Evolutionary conservation across 2,329 filamentous ascomycete species (phyloP).

Genomic region (Sporothrix dimorphospora): DNA sequence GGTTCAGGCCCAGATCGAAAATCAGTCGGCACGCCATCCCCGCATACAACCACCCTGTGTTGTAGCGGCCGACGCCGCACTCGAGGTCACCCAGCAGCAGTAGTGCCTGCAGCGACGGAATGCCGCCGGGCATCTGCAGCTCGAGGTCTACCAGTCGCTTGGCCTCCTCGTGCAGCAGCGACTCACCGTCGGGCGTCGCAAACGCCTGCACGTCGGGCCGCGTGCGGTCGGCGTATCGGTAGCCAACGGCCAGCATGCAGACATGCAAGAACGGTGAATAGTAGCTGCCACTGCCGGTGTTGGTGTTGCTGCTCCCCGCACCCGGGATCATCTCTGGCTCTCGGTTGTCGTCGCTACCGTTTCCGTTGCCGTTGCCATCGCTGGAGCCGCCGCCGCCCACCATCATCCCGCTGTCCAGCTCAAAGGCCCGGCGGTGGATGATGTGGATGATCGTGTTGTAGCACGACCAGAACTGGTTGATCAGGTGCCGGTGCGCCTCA

Average conservation of each 20-base stretch:
- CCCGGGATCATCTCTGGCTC: neutral
- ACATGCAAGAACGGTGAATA: constrained; percentile 33
- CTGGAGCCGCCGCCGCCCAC: neutral
- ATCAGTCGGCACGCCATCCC: constrained; percentile 32
- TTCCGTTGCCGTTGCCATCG: neutral
- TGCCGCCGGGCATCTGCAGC: constrained; percentile 31
- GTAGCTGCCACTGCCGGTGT: constrained; percentile 27
- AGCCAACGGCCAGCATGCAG: constrained; percentile 32
- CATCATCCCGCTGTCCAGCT: constrained; percentile 28
- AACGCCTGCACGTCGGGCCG: constrained; percentile 30
- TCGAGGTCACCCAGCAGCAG: constrained; percentile 32
- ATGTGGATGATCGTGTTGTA: constrained; percentile 35
- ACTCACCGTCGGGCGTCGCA: constrained; percentile 29
- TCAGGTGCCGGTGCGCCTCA: constrained; percentile 33
- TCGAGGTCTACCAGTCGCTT: constrained; percentile 31
- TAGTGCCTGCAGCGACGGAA: constrained; percentile 33
- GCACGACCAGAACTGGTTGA: constrained; percentile 33
- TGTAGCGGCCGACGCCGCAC: constrained; percentile 33
- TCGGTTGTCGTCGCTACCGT: neutral
- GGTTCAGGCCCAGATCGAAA: constrained; percentile 33
- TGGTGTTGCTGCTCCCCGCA: constrained; percentile 7
- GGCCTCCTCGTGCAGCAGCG: constrained; percentile 33
- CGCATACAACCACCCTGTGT: constrained; percentile 33
- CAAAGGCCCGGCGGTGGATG: constrained; percentile 31
- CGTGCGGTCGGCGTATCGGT: constrained; percentile 32